Base-by-base conservation (phyloP, 805 yeast species). In the Candida maris region DNA sequence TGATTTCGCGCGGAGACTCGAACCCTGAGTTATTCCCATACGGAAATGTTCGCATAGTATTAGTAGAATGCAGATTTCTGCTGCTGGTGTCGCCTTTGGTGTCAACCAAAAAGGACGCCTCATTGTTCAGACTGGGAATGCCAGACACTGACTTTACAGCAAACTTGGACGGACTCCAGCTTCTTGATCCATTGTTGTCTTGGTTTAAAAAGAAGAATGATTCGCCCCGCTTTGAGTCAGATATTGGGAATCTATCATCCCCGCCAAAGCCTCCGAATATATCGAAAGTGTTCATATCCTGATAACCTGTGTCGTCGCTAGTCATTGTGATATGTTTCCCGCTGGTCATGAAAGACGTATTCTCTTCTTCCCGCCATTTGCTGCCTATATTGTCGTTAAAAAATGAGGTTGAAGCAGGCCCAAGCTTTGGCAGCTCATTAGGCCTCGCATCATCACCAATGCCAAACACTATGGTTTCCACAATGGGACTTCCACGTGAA, bases 1-100 rank as follows among this genome's bases (percentile, higher is more conserved):
- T 12, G n/a, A n/a, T n/a, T n/a, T n/a, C n/a, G n/a, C n/a, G n/a
- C 24, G 12, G 9, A 17, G 31, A 28, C n/a, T 15, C 21, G 15
- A 8, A 28, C 13, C 18, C 31, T 9, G 31, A 17, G 13, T 9
- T 18, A 6, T 21, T 9, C 8, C 31, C 31, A 81, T n/a, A 84
- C 33, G 1, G 87, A 62, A 31, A 68, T 62, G 53, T 84, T 83
- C 34, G 64, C 59, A 6, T 46, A 50, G 19, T 34, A 10, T 18
- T 38, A 5, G 18, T 30, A n/a, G 35, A 14, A n/a, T 26, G 5
- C 27, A 23, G 30, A 18, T 28, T 28, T 15, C 31, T 28, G 13
- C 21, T 17, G 7, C 31, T 10, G 19, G 14, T 28, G 13, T 7
- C 10, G 21, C n/a, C 21, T 20, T 26, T 27, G 12, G 28, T 38